A percentile compares a stretch with the other conserved stretches of the same genome.
These are phyloP conservation scores for Colletotrichum cuscutae DNA, from an alignment of 2,329 filamentous ascomycete genomes.

Conservation along the genomic window DNA sequence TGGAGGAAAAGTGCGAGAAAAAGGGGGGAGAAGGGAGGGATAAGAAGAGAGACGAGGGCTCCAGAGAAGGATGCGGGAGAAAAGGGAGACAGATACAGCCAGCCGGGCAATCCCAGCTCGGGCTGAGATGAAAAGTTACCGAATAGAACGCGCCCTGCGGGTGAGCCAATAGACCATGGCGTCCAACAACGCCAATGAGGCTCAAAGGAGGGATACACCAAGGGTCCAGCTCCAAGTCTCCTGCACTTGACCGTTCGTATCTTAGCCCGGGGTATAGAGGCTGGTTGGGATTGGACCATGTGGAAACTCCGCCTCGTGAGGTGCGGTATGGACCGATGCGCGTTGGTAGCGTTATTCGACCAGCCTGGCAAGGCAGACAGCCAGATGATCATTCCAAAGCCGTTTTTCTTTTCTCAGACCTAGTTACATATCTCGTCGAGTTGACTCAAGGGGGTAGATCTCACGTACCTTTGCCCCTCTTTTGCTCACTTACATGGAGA, in stretches of 20 bases:
- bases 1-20: neutral
- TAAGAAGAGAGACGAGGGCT: neutral
- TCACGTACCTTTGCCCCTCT: neutral
- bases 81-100: slow-evolving; percentile 28
- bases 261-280: slow-evolving; percentile 1
- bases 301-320: slow-evolving; percentile 20
- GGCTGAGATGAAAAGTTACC: slow-evolving; percentile 21
- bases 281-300: slow-evolving; percentile 6
- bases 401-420: neutral
- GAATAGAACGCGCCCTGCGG: slow-evolving; percentile 17
- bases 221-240: slow-evolving; percentile 13
- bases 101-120: slow-evolving; percentile 9
- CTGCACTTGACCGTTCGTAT: slow-evolving; percentile 15
- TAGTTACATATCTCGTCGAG: neutral
- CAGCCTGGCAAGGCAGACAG: slow-evolving; percentile 27
- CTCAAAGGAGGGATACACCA: slow-evolving; percentile 10
- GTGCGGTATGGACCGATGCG: slow-evolving; percentile 15
- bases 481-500: neutral
- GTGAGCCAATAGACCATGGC: neutral
- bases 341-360: slow-evolving; percentile 1
- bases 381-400: neutral
- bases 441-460: neutral
- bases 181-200: slow-evolving; percentile 16
- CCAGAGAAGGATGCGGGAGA: neutral
- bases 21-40: neutral